phyloP scores from a whole-genome alignment of 345 rosid species.

The Viola odorata region DNA sequence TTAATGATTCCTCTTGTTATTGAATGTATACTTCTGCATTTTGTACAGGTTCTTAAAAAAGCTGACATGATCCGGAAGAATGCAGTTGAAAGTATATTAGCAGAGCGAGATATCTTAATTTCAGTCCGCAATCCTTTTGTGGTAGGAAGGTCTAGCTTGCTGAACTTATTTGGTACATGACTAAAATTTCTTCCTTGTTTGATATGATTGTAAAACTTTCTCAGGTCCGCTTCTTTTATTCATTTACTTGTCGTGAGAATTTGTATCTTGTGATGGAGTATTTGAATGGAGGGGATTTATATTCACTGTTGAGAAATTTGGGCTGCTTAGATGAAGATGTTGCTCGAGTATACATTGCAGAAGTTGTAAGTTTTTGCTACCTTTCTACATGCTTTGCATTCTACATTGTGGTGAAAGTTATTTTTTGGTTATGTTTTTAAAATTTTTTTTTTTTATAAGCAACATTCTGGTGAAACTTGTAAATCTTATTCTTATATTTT shows the following conservation, averaged over 20 bases:
- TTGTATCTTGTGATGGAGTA: conserved; percentile 99
- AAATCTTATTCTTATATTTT: background rate
- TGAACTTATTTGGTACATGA: conserved; percentile 17
- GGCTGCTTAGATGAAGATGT: conserved; percentile 98
- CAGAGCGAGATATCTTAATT: conserved; percentile 99
- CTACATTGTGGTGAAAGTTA: background rate
- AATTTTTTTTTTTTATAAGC: background rate
- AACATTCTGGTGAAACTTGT: background rate
- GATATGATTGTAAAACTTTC: conserved; percentile 26
- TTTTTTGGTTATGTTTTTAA: background rate
- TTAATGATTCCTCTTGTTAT: background rate
- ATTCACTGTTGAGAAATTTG: conserved; percentile 88
- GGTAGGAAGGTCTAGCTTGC: conserved; percentile 69
- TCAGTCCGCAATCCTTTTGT: conserved; percentile 99
- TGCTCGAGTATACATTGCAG: conserved; percentile 97
- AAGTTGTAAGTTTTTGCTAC: conserved; percentile 68
- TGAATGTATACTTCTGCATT: conserved; percentile 13
- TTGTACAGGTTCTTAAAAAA: conserved; percentile 83
- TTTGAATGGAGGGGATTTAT: conserved; percentile 95
- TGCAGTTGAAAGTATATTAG: conserved; percentile 99
- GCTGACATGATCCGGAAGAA: conserved; percentile 99
- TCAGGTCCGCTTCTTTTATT: conserved; percentile 99
- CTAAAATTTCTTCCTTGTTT: conserved; percentile 20
- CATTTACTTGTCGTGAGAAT: conserved; percentile 97
- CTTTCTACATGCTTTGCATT: background rate